A percentile compares a stretch with the other conserved stretches of the same genome.
Evolutionary conservation across 805 yeast species (phyloP).

Genomic region (Kuraishia floccosa): DNA sequence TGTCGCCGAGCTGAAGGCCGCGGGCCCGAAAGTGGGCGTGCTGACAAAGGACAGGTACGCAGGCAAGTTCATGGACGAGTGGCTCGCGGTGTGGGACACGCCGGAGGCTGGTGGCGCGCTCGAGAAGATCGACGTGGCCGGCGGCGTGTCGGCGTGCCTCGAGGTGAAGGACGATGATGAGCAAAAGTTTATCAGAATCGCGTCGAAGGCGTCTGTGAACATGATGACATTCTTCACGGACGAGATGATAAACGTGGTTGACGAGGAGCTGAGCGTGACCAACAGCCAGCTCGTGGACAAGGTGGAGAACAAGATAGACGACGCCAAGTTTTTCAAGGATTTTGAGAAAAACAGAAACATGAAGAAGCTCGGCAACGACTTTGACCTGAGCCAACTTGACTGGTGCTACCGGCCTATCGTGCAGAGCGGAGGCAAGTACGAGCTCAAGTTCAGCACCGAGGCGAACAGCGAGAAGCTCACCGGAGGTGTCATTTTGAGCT

Average conservation of each 20-base stretch:
- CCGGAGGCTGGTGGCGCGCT: conserved; percentile 23
- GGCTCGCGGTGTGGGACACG: conserved; percentile 37
- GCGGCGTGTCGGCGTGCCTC: conserved; percentile 43
- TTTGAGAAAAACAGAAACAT: conserved; percentile 32
- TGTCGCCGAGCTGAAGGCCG: conserved; percentile 29
- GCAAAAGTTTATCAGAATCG: conserved; percentile 48
- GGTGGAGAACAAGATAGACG: conserved; percentile 76
- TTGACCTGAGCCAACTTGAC: conserved; percentile 69
- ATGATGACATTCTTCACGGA: conserved; percentile 78
- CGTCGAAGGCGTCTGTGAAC: conserved; percentile 67
- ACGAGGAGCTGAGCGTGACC: conserved; percentile 70
- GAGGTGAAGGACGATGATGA: conserved; percentile 78
- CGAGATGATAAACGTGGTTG: conserved; percentile 79
- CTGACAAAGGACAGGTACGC: conserved; percentile 66
- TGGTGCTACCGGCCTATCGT: conserved; percentile 92
- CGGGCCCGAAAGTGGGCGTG: conserved; percentile 48
- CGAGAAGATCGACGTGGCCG: conserved; percentile 39
- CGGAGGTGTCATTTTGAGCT: conserved; percentile 70
- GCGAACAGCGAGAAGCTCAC: conserved; percentile 58
- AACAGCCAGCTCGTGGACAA: conserved; percentile 64
- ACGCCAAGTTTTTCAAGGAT: conserved; percentile 49
- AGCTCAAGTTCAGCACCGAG: conserved; percentile 73
- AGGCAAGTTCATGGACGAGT: conserved; percentile 79
- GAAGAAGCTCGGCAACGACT: conserved; percentile 52
- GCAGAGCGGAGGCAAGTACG: conserved; percentile 81